Evolutionary conservation across 306 rosid genomes (phyloP), one percentile per base, ranked within the genome.

Genomic region (Dryas octopetala): DNA sequence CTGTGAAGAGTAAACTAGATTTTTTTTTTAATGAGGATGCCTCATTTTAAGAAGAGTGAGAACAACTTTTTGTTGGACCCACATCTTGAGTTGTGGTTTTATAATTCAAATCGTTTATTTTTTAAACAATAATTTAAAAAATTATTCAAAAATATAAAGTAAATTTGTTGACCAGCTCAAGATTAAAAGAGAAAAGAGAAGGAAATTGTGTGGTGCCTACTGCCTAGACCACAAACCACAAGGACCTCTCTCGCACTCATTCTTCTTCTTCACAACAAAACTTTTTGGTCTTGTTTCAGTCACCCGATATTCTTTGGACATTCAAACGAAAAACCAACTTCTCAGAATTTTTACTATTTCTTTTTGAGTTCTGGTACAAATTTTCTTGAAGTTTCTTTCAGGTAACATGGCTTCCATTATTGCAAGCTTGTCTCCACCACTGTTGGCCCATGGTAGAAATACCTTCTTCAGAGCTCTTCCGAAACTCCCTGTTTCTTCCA

Each of bases 321-420:
- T 70, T 66, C 26, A 62, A 63, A 52, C 14, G n/a, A 32, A 47
- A 53, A 62, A 43, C 53, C 26, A 38, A 28, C 44, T 41, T 52
- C 61, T 51, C 57, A 11, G 9, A 28, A 60, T 11, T 11, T 55
- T 48, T 46, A 62, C 43, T 52, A 32, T 53, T 61, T 66, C 16
- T 50, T 57, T 43, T 15, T 70, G 44, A 58, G 3, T 74, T 54
- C 15, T 32, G 9, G 70, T 63, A 5, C 9, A 54, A 63, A 7
- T 48, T 69, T 57, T 61, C 47, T 51, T 15, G 2, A 11, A 14
- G 46, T 58, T 51, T 62, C 26, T 6, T 15, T 48, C 17, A 54
- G 50, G 59, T 54, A 50, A 74, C 75, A 92, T 90, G 97, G 92
- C 96, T 80, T 88, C 96, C 75, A 76, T 86, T 64, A 68, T 80